These are phyloP conservation scores for Fraxinus sp. DNA, from an alignment of 305 asterid species.

Conservation along the genomic window DNA sequence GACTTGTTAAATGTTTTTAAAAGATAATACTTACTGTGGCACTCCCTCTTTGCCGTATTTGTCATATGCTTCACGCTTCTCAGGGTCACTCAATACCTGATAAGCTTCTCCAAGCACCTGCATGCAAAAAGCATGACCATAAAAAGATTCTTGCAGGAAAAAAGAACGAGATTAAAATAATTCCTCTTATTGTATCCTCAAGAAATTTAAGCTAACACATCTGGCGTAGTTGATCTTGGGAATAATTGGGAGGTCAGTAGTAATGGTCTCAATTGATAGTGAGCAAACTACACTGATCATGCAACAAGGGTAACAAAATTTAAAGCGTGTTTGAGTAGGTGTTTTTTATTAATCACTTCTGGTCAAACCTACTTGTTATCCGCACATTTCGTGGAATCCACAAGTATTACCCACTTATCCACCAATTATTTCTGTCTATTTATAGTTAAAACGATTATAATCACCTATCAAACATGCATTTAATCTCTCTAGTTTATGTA, in stretches of 20 bases:
- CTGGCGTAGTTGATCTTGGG: neutral
- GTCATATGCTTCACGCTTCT: constrained; percentile 64
- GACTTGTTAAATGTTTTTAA: neutral
- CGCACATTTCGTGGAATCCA: neutral
- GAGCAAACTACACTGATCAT: neutral
- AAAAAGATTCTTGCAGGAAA: neutral
- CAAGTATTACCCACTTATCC: neutral
- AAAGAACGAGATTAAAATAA: neutral
- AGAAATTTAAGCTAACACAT: neutral
- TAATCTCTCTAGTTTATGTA: neutral
- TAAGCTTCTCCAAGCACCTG: constrained; percentile 87
- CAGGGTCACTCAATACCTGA: constrained; percentile 79
- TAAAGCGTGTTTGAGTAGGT: neutral
- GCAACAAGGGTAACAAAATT: neutral
- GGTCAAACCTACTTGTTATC: neutral
- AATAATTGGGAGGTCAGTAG: neutral
- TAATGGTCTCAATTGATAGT: neutral
- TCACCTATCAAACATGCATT: neutral
- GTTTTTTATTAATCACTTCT: neutral
- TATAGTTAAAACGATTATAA: neutral
- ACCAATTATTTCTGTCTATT: neutral
- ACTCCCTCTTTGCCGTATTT: constrained; percentile 66
- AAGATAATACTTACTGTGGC: constrained; percentile 43
- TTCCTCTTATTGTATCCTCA: neutral
- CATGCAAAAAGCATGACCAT: constrained; percentile 14